phyloP scores from a whole-genome alignment of 805 yeast genomes.

The Wickerhamiella brachini region DNA sequence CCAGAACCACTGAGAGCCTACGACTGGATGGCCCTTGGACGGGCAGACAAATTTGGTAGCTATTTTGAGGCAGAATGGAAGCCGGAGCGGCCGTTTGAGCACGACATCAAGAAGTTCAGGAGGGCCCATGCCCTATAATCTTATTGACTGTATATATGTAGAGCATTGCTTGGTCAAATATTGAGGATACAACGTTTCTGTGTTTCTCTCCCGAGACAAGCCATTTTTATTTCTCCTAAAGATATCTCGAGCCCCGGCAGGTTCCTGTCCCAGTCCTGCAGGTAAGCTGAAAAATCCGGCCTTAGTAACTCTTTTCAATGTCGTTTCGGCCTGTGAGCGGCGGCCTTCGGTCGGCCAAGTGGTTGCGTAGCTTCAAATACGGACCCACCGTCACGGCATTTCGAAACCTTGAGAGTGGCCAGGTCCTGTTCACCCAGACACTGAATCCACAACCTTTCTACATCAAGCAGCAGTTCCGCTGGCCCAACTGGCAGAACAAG shows the following conservation, averaged over 20 bases:
- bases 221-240: no score
- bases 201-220: no score
- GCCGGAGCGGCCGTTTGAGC: slow-evolving; percentile 9
- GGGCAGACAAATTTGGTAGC: slow-evolving; percentile 10
- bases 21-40: slow-evolving; percentile 18
- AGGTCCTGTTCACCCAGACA: slow-evolving; percentile 76
- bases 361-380: slow-evolving; percentile 46
- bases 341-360: slow-evolving; percentile 40
- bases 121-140: not conserved
- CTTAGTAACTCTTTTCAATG: slow-evolving; percentile 1
- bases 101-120: slow-evolving; percentile 6
- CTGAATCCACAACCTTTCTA: slow-evolving; percentile 39
- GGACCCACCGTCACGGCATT: slow-evolving; percentile 78
- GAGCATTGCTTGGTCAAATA: no score
- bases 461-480: slow-evolving; percentile 54
- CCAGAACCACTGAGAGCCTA: slow-evolving; percentile 3
- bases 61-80: slow-evolving; percentile 8
- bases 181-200: no score
- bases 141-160: no score
- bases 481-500: slow-evolving; percentile 84
- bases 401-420: slow-evolving; percentile 79
- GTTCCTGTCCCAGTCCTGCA: no score
- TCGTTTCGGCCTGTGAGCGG: slow-evolving; percentile 14
- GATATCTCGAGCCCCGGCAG: no score
- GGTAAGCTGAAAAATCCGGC: not conserved